phyloP scores from a whole-genome alignment of 2,329 filamentous ascomycete genomes.

The Davidsoniella neocaledoniae region DNA sequence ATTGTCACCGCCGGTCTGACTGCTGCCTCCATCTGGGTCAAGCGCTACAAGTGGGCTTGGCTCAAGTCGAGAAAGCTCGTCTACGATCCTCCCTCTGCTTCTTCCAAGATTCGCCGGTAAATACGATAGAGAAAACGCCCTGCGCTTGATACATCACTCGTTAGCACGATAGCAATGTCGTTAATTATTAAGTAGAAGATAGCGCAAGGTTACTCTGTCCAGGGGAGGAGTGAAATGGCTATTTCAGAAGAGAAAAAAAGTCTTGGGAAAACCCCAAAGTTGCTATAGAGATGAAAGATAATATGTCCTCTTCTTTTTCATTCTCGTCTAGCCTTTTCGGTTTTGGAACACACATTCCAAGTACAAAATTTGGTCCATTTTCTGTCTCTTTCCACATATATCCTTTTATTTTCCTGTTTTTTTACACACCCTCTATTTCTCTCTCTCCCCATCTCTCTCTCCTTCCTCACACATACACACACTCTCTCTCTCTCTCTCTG shows the following conservation, averaged over 20 bases:
- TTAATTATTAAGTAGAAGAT: no score
- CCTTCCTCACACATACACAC: neutral
- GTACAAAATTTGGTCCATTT: neutral
- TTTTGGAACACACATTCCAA: neutral
- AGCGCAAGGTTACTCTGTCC: no score
- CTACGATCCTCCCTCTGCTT: slow-evolving; percentile 58
- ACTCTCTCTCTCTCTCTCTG: neutral
- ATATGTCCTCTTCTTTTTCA: neutral
- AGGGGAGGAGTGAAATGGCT: no score
- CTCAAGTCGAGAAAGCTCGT: slow-evolving; percentile 90
- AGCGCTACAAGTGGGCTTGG: slow-evolving; percentile 98
- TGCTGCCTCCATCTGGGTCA: slow-evolving; percentile 87
- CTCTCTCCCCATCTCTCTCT: neutral
- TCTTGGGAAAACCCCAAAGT: no score
- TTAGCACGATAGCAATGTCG: no score
- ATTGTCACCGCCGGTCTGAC: slow-evolving; percentile 63
- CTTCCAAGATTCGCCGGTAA: slow-evolving; percentile 32
- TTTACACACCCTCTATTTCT: neutral
- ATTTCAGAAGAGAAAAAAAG: no score
- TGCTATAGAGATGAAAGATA: neutral
- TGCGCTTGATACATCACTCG: no score
- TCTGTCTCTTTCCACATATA: neutral
- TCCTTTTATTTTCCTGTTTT: neutral
- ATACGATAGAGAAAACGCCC: slow-evolving; percentile 13
- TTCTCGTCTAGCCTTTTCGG: neutral